Evolutionary conservation across 2,329 filamentous ascomycete genomes (phyloP), one percentile per base, ranked within the genome.

Genomic region (Colletotrichum falcatum): DNA sequence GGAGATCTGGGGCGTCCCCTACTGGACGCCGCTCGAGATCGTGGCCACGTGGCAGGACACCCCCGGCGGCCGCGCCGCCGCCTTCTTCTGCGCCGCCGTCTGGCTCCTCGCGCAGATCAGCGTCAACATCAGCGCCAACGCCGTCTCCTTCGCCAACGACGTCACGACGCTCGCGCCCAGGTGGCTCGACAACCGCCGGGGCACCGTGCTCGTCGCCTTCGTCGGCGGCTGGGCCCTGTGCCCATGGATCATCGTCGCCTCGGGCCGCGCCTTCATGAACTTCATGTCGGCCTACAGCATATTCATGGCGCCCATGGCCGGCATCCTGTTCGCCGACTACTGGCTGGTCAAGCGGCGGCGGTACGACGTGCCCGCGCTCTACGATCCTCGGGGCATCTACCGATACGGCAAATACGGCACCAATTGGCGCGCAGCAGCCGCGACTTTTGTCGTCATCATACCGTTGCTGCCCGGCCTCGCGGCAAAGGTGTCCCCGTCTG

Each of bases 21-120:
- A 84, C 74, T 86, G 84, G 85, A 84, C 84, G 67, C 85, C 85
- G 77, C 82, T 84, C 12, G 81, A 81, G 30, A 82, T 86, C 48
- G 81, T 86, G 70, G 80, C 75, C 11, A 80, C 81, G 20, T 86
- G 79, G 79, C 76, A 77, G 26, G 72, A 74, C 9, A 74, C 74
- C 1, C 72, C 75, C 7, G 77, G 77, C 14, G 76, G 76, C 0
- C 74, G 79, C 0, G 78, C 78, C 0, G 78, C 77, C 0, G 76
- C 78, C 33, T 80, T 79, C 73, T 77, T 79, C 71, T 74, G 74
- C 18, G 78, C 74, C 4, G 33, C 72, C 33, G 71, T 75, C 37
- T 80, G 77, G 74, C 72, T 88, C 14, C 84, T 89, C 0, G 82
- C 78, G 3, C 76, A 78, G 72, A 71, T 79, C 39, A 73, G 73